A percentile compares a stretch with the other conserved stretches of the same genome.
Conservation (phyloP, 495 filamentous ascomycete genomes). For the Tuber indicum region DNA sequence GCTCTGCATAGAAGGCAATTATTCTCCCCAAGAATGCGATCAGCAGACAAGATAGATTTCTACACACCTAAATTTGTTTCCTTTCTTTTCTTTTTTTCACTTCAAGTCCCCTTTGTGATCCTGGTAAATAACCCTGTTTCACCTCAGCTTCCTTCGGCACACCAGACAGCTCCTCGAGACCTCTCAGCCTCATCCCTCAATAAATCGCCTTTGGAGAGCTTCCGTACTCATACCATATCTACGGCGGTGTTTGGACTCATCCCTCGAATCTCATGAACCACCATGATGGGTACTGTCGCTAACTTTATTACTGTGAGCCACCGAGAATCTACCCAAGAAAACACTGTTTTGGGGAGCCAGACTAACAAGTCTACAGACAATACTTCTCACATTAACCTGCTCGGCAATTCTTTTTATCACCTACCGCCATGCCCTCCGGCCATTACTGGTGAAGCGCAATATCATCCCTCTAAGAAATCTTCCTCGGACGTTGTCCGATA, state of each 20-base stretch:
- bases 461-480: conserved; percentile 38
- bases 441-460: conserved; percentile 37
- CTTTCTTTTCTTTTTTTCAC: neutral
- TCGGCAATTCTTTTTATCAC: conserved; percentile 32
- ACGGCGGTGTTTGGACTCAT: neutral
- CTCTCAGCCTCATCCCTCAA: neutral
- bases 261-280: neutral
- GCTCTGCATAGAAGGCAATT: neutral
- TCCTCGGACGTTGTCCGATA: conserved; percentile 28
- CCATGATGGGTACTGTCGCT: conserved; percentile 31
- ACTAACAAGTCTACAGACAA: conserved; percentile 23
- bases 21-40: neutral
- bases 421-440: conserved; percentile 38
- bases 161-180: neutral
- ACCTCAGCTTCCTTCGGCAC: neutral
- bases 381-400: conserved; percentile 35
- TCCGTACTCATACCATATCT: neutral
- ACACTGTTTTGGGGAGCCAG: neutral
- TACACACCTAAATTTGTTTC: neutral
- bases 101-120: neutral
- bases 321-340: neutral
- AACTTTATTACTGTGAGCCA: conserved; percentile 33
- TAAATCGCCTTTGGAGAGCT: neutral
- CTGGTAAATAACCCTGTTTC: neutral
- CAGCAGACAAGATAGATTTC: neutral